Evolutionary conservation across 2,329 filamentous ascomycete genomes (phyloP).

Genomic region (Colletotrichum orbiculare): DNA sequence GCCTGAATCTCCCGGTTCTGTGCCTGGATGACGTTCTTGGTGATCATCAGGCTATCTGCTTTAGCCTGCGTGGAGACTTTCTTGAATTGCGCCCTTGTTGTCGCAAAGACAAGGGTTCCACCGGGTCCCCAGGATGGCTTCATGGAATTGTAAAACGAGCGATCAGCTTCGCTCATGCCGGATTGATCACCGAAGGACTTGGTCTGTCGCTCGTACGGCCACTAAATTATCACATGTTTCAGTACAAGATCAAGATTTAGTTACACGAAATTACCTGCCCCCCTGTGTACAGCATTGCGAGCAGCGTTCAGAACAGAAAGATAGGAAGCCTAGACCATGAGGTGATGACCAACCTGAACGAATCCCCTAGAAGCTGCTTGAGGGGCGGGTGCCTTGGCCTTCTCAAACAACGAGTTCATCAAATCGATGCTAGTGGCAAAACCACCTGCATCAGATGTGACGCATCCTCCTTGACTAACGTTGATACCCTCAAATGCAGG

Average conservation of each 20-base stretch:
- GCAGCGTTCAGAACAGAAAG: neutral
- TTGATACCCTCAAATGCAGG: conserved; percentile 54
- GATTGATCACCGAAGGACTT: conserved; percentile 73
- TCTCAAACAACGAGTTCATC: conserved; percentile 93
- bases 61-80: conserved; percentile 42
- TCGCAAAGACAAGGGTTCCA: conserved; percentile 75
- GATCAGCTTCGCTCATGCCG: conserved; percentile 72
- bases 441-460: conserved; percentile 65
- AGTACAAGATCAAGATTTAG: conserved; percentile 44
- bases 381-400: conserved; percentile 68
- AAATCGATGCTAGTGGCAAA: conserved; percentile 93
- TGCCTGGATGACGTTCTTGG: conserved; percentile 69
- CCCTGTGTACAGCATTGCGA: neutral
- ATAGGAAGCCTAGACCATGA: conserved; percentile 42
- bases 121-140: conserved; percentile 84
- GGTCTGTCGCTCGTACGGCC: conserved; percentile 84
- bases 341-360: conserved; percentile 83
- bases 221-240: conserved; percentile 68
- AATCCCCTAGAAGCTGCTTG: conserved; percentile 72
- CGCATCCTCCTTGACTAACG: conserved; percentile 43
- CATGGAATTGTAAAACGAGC: conserved; percentile 76
- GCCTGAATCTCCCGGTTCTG: conserved; percentile 73
- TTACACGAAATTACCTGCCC: conserved; percentile 43
- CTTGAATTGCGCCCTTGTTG: conserved; percentile 40
- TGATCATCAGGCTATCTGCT: conserved; percentile 63